Conservation (phyloP, 1,284 basidiomycete species). For the Ganoderma leucocontextum region DNA sequence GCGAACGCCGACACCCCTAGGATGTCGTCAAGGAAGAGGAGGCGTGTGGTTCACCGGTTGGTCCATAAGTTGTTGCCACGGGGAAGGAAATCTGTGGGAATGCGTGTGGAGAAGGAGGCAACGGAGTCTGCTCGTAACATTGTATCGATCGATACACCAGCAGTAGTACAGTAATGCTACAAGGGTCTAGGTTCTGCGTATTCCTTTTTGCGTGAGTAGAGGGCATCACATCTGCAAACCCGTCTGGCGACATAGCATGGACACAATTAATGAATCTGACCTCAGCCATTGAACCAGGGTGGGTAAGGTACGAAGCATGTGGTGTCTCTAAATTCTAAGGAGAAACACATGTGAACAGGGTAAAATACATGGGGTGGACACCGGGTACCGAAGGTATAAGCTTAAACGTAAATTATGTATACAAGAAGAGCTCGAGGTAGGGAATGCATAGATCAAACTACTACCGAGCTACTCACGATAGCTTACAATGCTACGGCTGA, state of each 20-base stretch:
- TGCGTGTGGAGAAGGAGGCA: constrained; percentile 9
- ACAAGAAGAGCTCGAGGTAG: constrained; percentile 7
- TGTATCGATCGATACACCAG: constrained; percentile 12
- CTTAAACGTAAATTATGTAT: constrained; percentile 20
- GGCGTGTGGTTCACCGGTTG: constrained; percentile 37
- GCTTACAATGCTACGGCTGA: constrained; percentile 22
- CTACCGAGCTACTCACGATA: not conserved
- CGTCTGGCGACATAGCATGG: not conserved
- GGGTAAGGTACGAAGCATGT: not conserved
- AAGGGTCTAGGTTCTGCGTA: constrained; percentile 24
- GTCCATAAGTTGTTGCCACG: constrained; percentile 31
- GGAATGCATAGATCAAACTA: not conserved
- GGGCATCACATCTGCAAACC: not conserved
- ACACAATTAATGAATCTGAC: not conserved
- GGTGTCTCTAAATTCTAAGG: constrained; percentile 9
- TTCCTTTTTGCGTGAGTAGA: not conserved
- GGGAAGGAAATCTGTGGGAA: constrained; percentile 21
- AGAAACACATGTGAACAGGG: constrained; percentile 4
- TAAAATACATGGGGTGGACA: constrained; percentile 4
- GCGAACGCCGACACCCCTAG: constrained; percentile 6
- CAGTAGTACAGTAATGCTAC: constrained; percentile 24
- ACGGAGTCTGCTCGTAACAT: constrained; percentile 20
- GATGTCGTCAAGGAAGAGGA: constrained; percentile 22
- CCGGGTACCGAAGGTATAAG: constrained; percentile 17
- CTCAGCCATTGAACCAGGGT: not conserved